Evolutionary conservation across 768 basidiomycete species (phyloP), one percentile per base, ranked within the genome.

Genomic region (Lanmaoa rubissima): DNA sequence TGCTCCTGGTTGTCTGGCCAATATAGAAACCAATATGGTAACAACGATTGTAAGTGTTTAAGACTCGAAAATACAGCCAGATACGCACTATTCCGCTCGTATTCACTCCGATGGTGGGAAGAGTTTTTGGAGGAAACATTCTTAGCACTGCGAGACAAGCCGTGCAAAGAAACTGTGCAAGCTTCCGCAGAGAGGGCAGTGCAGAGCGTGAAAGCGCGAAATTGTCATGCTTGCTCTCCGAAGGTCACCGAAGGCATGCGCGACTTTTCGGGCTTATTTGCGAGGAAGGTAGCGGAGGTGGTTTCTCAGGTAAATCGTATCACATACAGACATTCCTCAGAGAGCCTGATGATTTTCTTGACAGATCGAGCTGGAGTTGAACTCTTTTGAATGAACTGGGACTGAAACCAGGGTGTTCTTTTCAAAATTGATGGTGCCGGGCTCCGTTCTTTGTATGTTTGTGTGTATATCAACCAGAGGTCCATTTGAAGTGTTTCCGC

Each of bases 81-180:
- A 12, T 54, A 53, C 2, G 9, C 3, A 11, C n/a, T 51, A 12
- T 58, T 58, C 12, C 1, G 6, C 10, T 0, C 0, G 4, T 0
- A 2, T 1, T 10, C 48, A 16, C 60, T 60, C 31, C 46, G 51
- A 14, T 65, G 60, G 70, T 70, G 69, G 70, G 52, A 57, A 4
- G 42, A 60, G 4, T 68, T 62, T 19, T 62, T 70, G 65, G 42
- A 53, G 2, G 54, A 51, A 13, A 45, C 19, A 0, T 61, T 61
- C 14, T 2, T 13, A 17, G 55, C 14, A 0, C 35, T 72, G 36
- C 52, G 43, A 26, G 68, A 72, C 14, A 64, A 41, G 19, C 61
- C 65, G n/a, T 67, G 65, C 12, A 43, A 16, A 5, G 54, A 43
- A 14, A 59, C 53, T 3, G 56, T 65, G 21, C 46, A 36, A 1